A percentile compares a stretch with the other conserved stretches of the same genome.
Conservation (phyloP, 306 rosid genomes). For the Cicer pinnatifidum region DNA sequence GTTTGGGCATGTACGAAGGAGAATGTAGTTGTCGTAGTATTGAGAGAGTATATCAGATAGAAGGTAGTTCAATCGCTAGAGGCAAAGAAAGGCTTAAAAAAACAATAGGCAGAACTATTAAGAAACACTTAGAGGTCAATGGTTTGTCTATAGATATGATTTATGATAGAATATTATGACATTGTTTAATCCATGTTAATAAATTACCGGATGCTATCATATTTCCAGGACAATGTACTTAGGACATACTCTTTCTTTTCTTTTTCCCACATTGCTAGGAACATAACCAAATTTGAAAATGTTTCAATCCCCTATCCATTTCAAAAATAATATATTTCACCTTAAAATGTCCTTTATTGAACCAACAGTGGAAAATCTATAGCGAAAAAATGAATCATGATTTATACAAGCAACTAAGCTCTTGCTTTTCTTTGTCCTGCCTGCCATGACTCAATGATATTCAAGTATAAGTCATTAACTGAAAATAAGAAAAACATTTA, state of each 20-base stretch:
- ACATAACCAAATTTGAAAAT: conserved; percentile 6
- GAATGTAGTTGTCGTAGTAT: neutral
- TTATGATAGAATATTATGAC: neutral
- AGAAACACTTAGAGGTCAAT: neutral
- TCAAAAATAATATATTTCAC: neutral
- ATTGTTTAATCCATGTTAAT: neutral
- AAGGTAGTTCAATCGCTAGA: neutral
- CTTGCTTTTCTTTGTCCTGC: neutral
- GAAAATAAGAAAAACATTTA: neutral
- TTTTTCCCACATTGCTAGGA: neutral
- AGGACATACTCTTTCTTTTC: neutral
- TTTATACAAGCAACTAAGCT: conserved; percentile 22
- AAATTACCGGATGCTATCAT: conserved; percentile 16
- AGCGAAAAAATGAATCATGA: conserved; percentile 3
- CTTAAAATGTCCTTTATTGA: neutral
- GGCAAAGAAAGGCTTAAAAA: neutral
- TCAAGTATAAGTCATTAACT: neutral
- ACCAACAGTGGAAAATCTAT: neutral
- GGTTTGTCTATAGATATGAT: neutral
- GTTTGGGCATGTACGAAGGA: conserved; percentile 7
- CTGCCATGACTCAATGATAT: conserved; percentile 6
- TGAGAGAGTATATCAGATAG: neutral
- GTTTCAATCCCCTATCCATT: neutral
- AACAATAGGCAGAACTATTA: neutral
- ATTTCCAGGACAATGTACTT: neutral